Conservation (phyloP, 2,329 filamentous ascomycete species). For the Penicillium nordicum region DNA sequence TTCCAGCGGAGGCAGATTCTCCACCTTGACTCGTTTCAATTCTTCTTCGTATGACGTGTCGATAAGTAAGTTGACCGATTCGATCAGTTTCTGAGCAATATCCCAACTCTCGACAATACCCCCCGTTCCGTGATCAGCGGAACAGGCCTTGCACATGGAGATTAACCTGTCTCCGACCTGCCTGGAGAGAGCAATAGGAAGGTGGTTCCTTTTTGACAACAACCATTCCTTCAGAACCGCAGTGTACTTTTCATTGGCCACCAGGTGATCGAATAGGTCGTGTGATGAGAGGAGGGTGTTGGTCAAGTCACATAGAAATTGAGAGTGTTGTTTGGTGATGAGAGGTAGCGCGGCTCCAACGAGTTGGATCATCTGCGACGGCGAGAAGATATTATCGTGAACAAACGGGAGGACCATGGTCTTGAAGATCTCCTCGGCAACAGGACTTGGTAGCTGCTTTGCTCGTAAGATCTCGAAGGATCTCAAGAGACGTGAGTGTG, state of each 20-base stretch:
- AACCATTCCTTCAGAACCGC: constrained; percentile 9
- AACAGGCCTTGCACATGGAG: constrained; percentile 9
- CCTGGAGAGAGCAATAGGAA: not conserved
- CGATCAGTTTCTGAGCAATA: not conserved
- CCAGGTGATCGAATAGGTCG: constrained; percentile 7
- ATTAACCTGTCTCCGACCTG: constrained; percentile 4
- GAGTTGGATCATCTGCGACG: constrained; percentile 2
- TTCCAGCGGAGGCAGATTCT: constrained; percentile 3
- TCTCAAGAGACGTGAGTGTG: constrained; percentile 10
- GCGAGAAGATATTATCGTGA: constrained; percentile 4
- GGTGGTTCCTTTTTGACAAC: constrained; percentile 4
- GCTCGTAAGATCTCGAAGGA: constrained; percentile 6
- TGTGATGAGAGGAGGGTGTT: not conserved
- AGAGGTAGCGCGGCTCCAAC: constrained; percentile 12
- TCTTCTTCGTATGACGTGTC: not conserved
- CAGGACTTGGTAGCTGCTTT: not conserved
- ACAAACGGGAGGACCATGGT: constrained; percentile 7
- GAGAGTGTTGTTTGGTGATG: not conserved
- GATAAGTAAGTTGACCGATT: not conserved
- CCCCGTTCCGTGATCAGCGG: constrained; percentile 5
- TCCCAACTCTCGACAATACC: not conserved
- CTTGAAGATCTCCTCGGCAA: constrained; percentile 9
- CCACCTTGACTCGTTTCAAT: not conserved
- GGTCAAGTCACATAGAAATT: constrained; percentile 1
- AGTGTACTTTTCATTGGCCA: constrained; percentile 7